Conservation (phyloP, 495 filamentous ascomycete genomes). For the Neurospora cerealis region DNA sequence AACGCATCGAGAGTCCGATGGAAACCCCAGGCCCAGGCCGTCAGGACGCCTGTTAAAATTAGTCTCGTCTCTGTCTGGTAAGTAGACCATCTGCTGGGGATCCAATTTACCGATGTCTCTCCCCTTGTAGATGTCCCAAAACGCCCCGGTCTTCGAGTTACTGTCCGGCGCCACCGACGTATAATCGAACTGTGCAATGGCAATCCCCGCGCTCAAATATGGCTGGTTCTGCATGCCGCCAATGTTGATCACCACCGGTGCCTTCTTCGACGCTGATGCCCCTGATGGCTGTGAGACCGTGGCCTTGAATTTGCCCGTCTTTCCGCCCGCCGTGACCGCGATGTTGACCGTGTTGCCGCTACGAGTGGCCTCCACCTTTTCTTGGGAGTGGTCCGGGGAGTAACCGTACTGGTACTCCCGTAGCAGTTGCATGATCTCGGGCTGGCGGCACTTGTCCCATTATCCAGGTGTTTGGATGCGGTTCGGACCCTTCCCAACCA, state of each 20-base stretch:
- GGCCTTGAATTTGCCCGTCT: constrained; percentile 36
- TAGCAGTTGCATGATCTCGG: constrained; percentile 41
- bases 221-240: constrained; percentile 44
- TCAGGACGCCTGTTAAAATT: constrained; percentile 29
- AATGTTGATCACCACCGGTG: constrained; percentile 44
- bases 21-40: constrained; percentile 47
- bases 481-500: constrained; percentile 29
- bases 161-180: constrained; percentile 39
- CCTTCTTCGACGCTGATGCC: constrained; percentile 26
- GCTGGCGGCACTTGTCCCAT: constrained; percentile 43
- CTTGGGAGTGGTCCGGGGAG: constrained; percentile 41
- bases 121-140: constrained; percentile 43
- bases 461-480: constrained; percentile 36
- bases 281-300: constrained; percentile 33
- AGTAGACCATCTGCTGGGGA: not conserved
- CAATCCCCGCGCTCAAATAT: constrained; percentile 40
- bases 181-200: constrained; percentile 43
- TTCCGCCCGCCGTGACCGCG: constrained; percentile 34
- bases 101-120: constrained; percentile 35
- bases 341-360: constrained; percentile 39
- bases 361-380: constrained; percentile 41
- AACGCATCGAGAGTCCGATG: constrained; percentile 43
- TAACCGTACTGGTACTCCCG: constrained; percentile 48
- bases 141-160: constrained; percentile 40
- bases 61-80: not conserved